A percentile compares a stretch with the other conserved stretches of the same genome.
These are phyloP conservation scores for Bruguiera gymnorhiza DNA, from an alignment of 345 rosid genomes.

Conservation along the genomic window DNA sequence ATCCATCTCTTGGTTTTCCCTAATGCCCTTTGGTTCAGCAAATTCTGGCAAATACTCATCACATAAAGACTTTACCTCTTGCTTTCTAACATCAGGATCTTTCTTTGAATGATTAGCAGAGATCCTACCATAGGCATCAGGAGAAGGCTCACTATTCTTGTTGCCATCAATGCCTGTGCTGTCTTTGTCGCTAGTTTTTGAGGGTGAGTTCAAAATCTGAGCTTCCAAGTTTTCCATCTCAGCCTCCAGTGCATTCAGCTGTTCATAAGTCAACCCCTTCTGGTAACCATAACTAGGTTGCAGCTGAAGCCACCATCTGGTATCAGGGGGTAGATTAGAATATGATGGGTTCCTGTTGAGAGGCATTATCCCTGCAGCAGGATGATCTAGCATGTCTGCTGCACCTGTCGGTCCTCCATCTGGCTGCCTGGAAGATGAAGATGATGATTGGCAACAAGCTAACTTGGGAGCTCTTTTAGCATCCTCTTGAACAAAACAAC, in stretches of 20 bases:
- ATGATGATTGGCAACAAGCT: slow-evolving; percentile 83
- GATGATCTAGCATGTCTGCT: slow-evolving; percentile 38
- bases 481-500: slow-evolving; percentile 97
- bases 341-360: slow-evolving; percentile 44
- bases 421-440: slow-evolving; percentile 48
- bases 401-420: slow-evolving; percentile 47
- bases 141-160: slow-evolving; percentile 15
- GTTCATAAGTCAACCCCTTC: slow-evolving; percentile 49
- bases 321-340: slow-evolving; percentile 46
- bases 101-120: slow-evolving; percentile 12
- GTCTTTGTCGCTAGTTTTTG: slow-evolving; percentile 10
- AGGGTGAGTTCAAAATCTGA: slow-evolving; percentile 23
- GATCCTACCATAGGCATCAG: slow-evolving; percentile 5
- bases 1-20: slow-evolving; percentile 41
- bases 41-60: slow-evolving; percentile 37
- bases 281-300: slow-evolving; percentile 59
- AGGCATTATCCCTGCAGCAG: slow-evolving; percentile 55
- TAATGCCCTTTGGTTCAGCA: slow-evolving; percentile 38
- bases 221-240: slow-evolving; percentile 44
- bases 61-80: slow-evolving; percentile 15
- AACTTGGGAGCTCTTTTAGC: slow-evolving; percentile 94
- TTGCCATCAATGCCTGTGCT: not conserved
- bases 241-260: slow-evolving; percentile 40
- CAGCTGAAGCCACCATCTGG: slow-evolving; percentile 70
- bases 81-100: slow-evolving; percentile 21